Evolutionary conservation across 345 rosid species (phyloP), one percentile per base, ranked within the genome.

Genomic region (Clarkia xantiana): DNA sequence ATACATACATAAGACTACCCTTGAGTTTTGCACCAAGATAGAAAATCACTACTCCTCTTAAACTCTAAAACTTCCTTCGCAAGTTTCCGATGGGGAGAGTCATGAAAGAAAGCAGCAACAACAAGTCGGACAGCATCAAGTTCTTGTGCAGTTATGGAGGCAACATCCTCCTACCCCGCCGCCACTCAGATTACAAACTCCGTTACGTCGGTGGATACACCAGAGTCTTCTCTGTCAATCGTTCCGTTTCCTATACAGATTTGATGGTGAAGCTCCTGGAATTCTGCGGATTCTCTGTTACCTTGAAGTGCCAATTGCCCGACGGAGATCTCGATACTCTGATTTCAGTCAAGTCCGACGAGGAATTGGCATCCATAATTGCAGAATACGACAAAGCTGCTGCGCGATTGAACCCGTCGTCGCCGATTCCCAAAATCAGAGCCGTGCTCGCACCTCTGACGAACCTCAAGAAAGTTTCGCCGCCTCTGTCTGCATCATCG

Each of bases 61-160:
- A 6, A 43, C 50, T 18, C 13, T 44, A 9, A 2, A 25, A 14
- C 45, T n/a, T 16, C 9, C 11, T 17, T 10, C n/a, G 36, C 36
- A 16, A 11, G 8, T 8, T 3, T 15, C 20, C 25, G 20, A 49
- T 43, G 60, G 60, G 19, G 60, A 54, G 15, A 13, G 45, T 40
- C 34, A 17, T n/a, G 4, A 20, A 6, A 1, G 36, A n/a, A 15
- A 44, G 42, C 11, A 25, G 16, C 50, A n/a, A 11, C 42, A 25
- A 12, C 50, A n/a, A 11, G 23, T 14, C 43, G 11, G 18, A 20
- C 9, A 42, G 52, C 43, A 54, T 83, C 36, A 91, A 91, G 73
- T 83, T 86, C 53, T 75, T 91, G 11, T 86, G 94, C 64, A 91
- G 94, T 59, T 91, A 91, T 36, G 77, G 78, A 42, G 96, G 98